Base-by-base conservation (phyloP, 179 eudicot genomes). In the Spinacia oleracea region DNA sequence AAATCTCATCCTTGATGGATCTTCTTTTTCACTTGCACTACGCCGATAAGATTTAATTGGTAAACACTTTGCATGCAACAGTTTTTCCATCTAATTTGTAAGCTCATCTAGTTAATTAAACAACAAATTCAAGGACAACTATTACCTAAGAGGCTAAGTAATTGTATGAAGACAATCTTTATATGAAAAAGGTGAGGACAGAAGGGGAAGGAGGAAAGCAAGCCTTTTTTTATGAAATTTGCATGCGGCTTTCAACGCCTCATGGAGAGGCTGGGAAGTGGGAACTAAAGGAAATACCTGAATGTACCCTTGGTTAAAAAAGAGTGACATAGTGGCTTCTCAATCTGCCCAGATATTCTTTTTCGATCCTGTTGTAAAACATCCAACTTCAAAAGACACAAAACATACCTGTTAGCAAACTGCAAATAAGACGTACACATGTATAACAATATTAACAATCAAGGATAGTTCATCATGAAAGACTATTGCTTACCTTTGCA, bases 341-440 rank as follows among this genome's bases (percentile, higher is more conserved):
- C 83, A 25, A 85, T 43, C 81, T 88, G 89, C 76, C 92, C 94
- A 53, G 90, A 90, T 77, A 94, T 80, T 45, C 81, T 80, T 84
- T 80, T 91, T 51, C 97, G 90, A 34, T 92, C 89, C 72, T 90
- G 88, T 31, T 80, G 84, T 70, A 79, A 86, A 78, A 92, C 29
- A 80, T 94, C 85, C 91, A 94, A 87, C 98, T 94, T 88, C 76
- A 88, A 68, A 21, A 79, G 31, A 69, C 35, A n/a, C 65, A 79
- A 80, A n/a, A 38, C 15, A 46, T 27, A 58, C 60, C 74, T 43
- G 34, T 65, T 29, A 50, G 68, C 16, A 50, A 31, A 9, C 56
- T 66, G 29, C 35, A 34, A 64, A 70, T 16, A 65, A 71, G 55
- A 16, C 1, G 29, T 25, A 20, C 51, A 31, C 51, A 31, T 27